A percentile compares a stretch with the other conserved stretches of the same genome.
These are phyloP conservation scores for Carnegiea gigantea DNA, from an alignment of 179 eudicot species.

Conservation along the genomic window DNA sequence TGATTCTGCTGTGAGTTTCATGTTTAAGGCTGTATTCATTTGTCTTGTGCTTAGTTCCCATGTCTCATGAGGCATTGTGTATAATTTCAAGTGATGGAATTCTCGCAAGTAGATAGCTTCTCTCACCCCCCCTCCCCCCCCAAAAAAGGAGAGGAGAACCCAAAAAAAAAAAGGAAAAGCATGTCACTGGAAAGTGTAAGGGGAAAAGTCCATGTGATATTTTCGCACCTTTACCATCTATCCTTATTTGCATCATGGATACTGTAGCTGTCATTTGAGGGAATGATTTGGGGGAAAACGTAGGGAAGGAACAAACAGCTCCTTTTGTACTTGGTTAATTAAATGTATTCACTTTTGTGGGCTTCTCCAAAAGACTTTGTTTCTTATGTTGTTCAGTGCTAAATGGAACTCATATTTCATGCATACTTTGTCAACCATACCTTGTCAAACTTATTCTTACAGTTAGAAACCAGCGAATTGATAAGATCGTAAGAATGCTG, in stretches of 20 bases:
- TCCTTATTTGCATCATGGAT: neutral
- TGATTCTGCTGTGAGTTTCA: slow-evolving; percentile 59
- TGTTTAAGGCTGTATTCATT: neutral
- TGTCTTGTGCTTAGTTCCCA: neutral
- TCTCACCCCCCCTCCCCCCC: too few relatives aligned
- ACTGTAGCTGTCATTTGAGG: neutral
- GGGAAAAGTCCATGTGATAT: slow-evolving; percentile 4
- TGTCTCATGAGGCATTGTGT: neutral
- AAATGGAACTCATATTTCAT: neutral
- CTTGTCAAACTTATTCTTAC: neutral
- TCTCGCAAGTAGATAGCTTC: neutral
- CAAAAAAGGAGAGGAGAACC: neutral
- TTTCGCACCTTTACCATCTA: neutral
- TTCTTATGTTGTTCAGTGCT: neutral
- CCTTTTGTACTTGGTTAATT: too few relatives aligned
- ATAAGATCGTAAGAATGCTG: neutral
- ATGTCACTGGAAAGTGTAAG: neutral
- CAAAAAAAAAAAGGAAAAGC: neutral
- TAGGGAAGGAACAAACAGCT: neutral
- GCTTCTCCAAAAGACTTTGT: neutral
- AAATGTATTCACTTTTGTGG: neutral
- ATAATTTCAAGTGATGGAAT: slow-evolving; percentile 2
- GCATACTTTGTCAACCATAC: neutral
- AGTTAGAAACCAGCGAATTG: neutral
- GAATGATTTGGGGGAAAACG: neutral